Evolutionary conservation across 225 moss, liverwort and hornwort species (phyloP).

Genomic region (Marchantia paleacea): DNA sequence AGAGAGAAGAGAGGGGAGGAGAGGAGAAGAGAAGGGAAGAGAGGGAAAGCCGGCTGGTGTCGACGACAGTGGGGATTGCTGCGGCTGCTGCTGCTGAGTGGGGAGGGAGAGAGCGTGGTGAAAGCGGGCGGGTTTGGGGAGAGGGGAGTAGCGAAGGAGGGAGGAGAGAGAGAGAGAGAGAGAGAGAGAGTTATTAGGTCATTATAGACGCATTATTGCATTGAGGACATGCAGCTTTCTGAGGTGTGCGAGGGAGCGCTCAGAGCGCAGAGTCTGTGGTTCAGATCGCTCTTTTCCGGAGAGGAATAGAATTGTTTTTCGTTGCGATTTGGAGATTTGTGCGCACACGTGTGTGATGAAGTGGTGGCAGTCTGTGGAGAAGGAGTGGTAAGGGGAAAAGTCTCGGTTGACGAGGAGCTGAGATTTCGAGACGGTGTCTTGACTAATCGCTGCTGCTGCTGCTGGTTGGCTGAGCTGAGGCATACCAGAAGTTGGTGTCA

Average conservation of each 20-base stretch:
- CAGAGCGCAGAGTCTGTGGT: conserved; percentile 15
- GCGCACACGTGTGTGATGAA: conserved; percentile 16
- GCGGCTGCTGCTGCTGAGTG: background rate
- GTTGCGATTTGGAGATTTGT: conserved; percentile 16
- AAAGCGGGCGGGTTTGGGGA: background rate
- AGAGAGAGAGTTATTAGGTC: conserved; percentile 23
- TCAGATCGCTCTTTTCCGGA: conserved; percentile 13
- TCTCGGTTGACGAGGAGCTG: conserved; percentile 9
- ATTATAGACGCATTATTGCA: conserved; percentile 24
- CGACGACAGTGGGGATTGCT: too few relatives aligned
- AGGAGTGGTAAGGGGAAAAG: conserved; percentile 5
- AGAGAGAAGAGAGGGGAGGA: background rate
- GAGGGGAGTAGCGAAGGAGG: background rate
- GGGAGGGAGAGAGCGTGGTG: background rate
- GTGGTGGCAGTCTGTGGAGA: conserved; percentile 15
- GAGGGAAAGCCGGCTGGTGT: background rate
- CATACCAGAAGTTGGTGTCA: background rate
- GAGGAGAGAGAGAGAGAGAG: conserved; percentile 11
- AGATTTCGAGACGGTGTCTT: conserved; percentile 12
- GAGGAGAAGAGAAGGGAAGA: too few relatives aligned
- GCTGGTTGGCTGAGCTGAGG: background rate
- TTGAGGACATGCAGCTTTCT: conserved; percentile 29
- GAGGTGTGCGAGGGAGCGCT: conserved; percentile 4
- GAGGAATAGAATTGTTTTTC: conserved; percentile 2
- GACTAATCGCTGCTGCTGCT: background rate